Percentiles rank a stretch among this genome's conserved stretches.
Conservation (phyloP, 257 asterid species). For the Nicotiana undulata region DNA sequence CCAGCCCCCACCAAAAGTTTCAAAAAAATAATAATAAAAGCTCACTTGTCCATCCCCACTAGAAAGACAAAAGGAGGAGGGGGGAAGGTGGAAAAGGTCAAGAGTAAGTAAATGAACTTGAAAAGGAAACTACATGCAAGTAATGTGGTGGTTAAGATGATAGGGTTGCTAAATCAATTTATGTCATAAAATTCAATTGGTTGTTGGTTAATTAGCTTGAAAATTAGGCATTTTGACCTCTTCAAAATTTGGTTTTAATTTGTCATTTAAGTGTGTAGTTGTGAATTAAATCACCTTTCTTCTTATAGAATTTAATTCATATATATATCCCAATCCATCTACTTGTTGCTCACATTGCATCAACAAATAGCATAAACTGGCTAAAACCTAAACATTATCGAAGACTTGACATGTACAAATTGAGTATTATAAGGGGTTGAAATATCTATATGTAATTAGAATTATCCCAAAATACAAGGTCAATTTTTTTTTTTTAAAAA, state of each 20-base stretch:
- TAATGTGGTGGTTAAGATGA: slow-evolving; percentile 25
- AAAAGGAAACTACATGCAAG: slow-evolving; percentile 5
- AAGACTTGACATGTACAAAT: neutral
- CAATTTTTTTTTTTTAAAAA: too few species aligned
- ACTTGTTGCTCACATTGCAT: neutral
- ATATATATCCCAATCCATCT: neutral
- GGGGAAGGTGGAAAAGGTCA: slow-evolving; percentile 8
- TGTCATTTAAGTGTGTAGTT: neutral
- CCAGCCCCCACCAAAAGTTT: neutral
- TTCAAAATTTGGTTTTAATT: slow-evolving; percentile 3
- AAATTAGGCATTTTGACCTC: neutral
- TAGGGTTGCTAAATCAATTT: slow-evolving; percentile 11
- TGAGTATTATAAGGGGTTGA: neutral
- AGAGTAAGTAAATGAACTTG: slow-evolving; percentile 15
- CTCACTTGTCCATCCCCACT: neutral
- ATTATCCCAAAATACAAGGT: neutral
- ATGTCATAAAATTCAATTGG: slow-evolving; percentile 10
- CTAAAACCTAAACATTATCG: neutral
- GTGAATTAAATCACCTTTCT: neutral
- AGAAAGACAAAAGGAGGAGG: slow-evolving; percentile 1
- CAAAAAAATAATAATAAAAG: neutral
- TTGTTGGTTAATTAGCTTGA: slow-evolving; percentile 15
- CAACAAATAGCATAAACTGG: neutral
- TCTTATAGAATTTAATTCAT: neutral
- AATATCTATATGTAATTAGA: neutral